Conservation (phyloP, 148 eudicot species). For the Suaeda aralocaspica region DNA sequence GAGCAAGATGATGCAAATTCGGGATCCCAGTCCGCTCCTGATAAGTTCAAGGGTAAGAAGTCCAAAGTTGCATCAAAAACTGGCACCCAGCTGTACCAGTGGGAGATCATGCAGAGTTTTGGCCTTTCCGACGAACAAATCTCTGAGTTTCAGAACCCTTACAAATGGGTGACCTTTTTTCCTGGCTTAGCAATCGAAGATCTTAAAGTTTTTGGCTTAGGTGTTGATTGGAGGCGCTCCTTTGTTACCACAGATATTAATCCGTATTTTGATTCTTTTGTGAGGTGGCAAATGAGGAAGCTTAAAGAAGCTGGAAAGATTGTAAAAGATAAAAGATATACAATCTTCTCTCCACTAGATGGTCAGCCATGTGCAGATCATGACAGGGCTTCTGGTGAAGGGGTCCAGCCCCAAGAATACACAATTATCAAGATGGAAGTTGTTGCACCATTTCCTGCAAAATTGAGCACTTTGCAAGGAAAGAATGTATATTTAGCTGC, state of each 20-base stretch:
- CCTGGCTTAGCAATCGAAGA: conserved; percentile 83
- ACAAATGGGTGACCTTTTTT: conserved; percentile 64
- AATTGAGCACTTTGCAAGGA: conserved; percentile 60
- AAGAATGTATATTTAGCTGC: conserved; percentile 82
- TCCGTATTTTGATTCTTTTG: conserved; percentile 79
- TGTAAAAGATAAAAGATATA: conserved; percentile 75
- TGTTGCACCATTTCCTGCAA: conserved; percentile 62
- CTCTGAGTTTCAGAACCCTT: conserved; percentile 60
- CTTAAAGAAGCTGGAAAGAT: conserved; percentile 71
- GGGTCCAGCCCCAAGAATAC: conserved; percentile 92
- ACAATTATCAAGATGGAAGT: conserved; percentile 90
- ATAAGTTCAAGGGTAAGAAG: conserved; percentile 76
- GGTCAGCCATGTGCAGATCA: conserved; percentile 99
- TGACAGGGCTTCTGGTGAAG: conserved; percentile 97
- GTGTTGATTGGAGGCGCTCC: conserved; percentile 90
- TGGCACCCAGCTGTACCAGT: conserved; percentile 68
- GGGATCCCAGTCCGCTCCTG: conserved; percentile 45
- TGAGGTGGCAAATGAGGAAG: conserved; percentile 83
- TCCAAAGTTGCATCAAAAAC: conserved; percentile 76
- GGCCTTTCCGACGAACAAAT: conserved; percentile 71
- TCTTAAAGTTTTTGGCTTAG: conserved; percentile 79
- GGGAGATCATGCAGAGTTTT: conserved; percentile 92
- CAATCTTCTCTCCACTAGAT: conserved; percentile 76
- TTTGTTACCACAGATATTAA: conserved; percentile 81
- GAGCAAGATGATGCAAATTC: conserved; percentile 37